Evolutionary conservation across 2,329 filamentous ascomycete genomes (phyloP).

Genomic region (Cyphellophora europaea): DNA sequence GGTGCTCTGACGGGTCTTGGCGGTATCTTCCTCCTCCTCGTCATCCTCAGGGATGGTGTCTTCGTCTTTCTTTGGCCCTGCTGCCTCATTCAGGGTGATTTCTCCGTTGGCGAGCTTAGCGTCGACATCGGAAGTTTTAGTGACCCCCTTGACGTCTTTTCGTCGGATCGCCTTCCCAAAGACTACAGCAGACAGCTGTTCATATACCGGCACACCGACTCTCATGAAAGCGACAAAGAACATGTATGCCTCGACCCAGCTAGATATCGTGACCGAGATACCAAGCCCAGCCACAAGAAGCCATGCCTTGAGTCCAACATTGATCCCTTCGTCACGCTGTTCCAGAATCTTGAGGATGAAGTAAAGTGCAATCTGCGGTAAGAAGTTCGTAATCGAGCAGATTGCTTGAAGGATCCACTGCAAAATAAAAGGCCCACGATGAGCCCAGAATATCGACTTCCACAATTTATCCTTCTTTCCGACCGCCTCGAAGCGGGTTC

Average conservation of each 20-base stretch:
- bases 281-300: constrained; percentile 60
- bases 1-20: constrained; percentile 59
- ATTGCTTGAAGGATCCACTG: constrained; percentile 52
- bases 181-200: constrained; percentile 61
- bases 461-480: constrained; percentile 41
- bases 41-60: constrained; percentile 27
- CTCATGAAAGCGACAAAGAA: constrained; percentile 58
- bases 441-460: constrained; percentile 49
- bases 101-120: constrained; percentile 11
- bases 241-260: constrained; percentile 55
- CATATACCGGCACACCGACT: constrained; percentile 56
- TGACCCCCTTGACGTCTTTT: constrained; percentile 61
- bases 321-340: constrained; percentile 34
- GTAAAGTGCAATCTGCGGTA: constrained; percentile 61
- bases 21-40: constrained; percentile 41
- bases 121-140: constrained; percentile 27
- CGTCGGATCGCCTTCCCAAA: constrained; percentile 69
- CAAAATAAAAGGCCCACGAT: constrained; percentile 44
- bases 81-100: constrained; percentile 21
- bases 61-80: constrained; percentile 24
- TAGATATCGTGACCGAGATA: constrained; percentile 43
- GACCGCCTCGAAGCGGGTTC: constrained; percentile 38
- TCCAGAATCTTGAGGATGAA: constrained; percentile 59
- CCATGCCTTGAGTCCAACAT: constrained; percentile 49
- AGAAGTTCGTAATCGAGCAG: constrained; percentile 52